These are phyloP conservation scores for Aspergillus sp. DNA, from an alignment of 2,329 filamentous ascomycete species.

Conservation along the genomic window DNA sequence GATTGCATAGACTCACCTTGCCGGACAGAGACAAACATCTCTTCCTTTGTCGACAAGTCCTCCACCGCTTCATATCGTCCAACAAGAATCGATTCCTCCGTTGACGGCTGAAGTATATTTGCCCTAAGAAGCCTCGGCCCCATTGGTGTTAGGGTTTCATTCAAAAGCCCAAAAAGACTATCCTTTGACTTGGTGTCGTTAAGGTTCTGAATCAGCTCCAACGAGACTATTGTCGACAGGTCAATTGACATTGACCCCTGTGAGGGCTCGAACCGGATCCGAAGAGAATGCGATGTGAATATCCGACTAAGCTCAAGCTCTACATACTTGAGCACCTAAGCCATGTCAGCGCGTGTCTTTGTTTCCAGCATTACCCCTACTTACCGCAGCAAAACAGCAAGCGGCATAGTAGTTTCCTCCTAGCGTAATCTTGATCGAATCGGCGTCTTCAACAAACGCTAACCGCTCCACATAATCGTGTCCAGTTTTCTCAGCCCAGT, in stretches of 20 bases:
- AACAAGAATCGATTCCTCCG: constrained; percentile 67
- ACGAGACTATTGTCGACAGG: constrained; percentile 78
- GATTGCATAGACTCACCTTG: constrained; percentile 56
- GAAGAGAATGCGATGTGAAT: constrained; percentile 78
- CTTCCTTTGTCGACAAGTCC: constrained; percentile 79
- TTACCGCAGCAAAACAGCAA: constrained; percentile 82
- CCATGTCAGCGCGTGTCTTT: constrained; percentile 7
- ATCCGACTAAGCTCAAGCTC: constrained; percentile 70
- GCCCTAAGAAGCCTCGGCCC: constrained; percentile 80
- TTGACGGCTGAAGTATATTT: constrained; percentile 88
- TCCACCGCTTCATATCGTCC: constrained; percentile 81
- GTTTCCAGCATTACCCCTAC: constrained; percentile 30
- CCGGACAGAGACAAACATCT: constrained; percentile 79
- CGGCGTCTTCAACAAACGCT: constrained; percentile 79
- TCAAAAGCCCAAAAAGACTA: constrained; percentile 82
- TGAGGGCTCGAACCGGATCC: constrained; percentile 83
- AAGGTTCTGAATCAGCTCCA: constrained; percentile 90
- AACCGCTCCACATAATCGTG: constrained; percentile 77
- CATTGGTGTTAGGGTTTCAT: constrained; percentile 87
- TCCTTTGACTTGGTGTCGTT: constrained; percentile 77
- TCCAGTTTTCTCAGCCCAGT: constrained; percentile 80
- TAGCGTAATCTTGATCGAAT: constrained; percentile 77
- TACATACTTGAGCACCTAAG: constrained; percentile 78
- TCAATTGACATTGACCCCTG: constrained; percentile 97
- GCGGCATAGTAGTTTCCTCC: constrained; percentile 85